Evolutionary conservation across 2,329 filamentous ascomycete species (phyloP).

Genomic region (Alternaria infectoria): DNA sequence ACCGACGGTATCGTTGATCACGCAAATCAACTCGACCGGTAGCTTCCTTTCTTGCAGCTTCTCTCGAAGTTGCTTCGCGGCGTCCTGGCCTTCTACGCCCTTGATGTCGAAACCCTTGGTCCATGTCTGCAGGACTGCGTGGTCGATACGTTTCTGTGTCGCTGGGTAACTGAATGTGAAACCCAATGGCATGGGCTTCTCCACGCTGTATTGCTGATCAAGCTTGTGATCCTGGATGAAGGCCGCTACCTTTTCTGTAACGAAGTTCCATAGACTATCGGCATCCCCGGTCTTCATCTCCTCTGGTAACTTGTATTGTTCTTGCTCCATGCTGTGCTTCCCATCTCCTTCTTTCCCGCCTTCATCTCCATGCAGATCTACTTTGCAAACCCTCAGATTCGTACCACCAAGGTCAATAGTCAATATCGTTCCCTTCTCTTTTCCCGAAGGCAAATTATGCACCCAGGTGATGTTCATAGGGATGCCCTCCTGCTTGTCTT

Average conservation of each 20-base stretch:
- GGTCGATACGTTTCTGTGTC: constrained; percentile 90
- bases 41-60: constrained; percentile 76
- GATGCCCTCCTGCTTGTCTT: constrained; percentile 26
- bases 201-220: constrained; percentile 62
- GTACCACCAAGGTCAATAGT: constrained; percentile 96
- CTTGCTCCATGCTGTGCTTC: constrained; percentile 73
- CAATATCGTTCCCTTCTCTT: constrained; percentile 86
- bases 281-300: constrained; percentile 85
- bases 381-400: constrained; percentile 92
- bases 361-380: constrained; percentile 83
- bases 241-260: constrained; percentile 88
- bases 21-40: constrained; percentile 80
- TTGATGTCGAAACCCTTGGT: constrained; percentile 97
- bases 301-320: constrained; percentile 93
- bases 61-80: constrained; percentile 85
- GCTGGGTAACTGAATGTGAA: constrained; percentile 98
- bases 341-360: constrained; percentile 74
- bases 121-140: constrained; percentile 92
- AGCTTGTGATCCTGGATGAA: constrained; percentile 88
- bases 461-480: constrained; percentile 99
- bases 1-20: constrained; percentile 94
- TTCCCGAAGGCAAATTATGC: constrained; percentile 83
- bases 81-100: constrained; percentile 88
- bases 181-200: constrained; percentile 76
- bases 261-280: constrained; percentile 93